Evolutionary conservation across 2,329 filamentous ascomycete species (phyloP), one percentile per base, ranked within the genome.

Genomic region (Fusarium fracticaudum): DNA sequence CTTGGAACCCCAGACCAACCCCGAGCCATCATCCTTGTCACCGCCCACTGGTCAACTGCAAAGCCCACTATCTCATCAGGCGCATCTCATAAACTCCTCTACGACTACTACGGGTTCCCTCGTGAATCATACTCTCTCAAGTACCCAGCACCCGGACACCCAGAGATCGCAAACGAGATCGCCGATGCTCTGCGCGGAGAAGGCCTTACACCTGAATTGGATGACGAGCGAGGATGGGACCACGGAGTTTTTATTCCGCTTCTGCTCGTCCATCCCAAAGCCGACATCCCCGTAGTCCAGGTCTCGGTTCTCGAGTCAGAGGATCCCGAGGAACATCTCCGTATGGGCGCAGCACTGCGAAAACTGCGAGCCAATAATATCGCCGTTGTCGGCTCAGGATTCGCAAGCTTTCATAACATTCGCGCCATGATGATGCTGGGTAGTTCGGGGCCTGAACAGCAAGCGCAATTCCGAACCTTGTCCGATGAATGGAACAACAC

Each of bases 91-190:
- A 76, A 81, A 5, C 81, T 91, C 9, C 80, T 85, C 55, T 91
- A 89, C 77, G 89, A 91, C 77, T 91, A 91, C 80, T 85, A 85
- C 75, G 88, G 88, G 24, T 91, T 91, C 75, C 89, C 89, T 1
- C 77, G 83, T 15, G 88, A 89, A 79, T 77, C 86, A 1, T 91
- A 91, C 78, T 68, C 83, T 24, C 80, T 91, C 72, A 86, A 86
- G 75, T 91, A 91, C 75, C 84, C 87, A 8, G 89, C 90, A 7
- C 84, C 86, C 0, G 90, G 90, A 1, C 85, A 85, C 35, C 88
- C 89, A 2, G 85, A 84, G 40, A 78, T 91, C 8, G 90, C 90
- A 1, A 79, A 78, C 5, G 82, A 87, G 67, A 81, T 90, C 31
- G 83, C 83, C 17, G 80, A 82, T n/a, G 83, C 84, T 7, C 75